Base-by-base conservation (phyloP, 2,329 filamentous ascomycete species). In the Furcasterigmium sp. region DNA sequence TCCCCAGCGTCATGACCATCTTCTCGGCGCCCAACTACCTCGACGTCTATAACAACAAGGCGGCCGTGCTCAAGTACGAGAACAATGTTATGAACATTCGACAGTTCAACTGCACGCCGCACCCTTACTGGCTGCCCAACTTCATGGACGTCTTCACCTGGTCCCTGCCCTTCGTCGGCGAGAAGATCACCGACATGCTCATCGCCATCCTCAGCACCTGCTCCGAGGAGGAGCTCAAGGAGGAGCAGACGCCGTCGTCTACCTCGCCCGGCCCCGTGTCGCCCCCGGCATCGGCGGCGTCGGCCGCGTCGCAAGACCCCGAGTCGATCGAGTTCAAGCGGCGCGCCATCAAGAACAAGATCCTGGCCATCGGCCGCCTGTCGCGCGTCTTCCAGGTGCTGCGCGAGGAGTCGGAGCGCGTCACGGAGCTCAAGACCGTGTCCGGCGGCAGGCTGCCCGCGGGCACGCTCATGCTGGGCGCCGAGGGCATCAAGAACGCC, bases 121-220 rank as follows among this genome's bases (percentile, higher is more conserved):
- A 98, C 65, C 93, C 93, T 7, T 98, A 98, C 75, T 98, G 93
- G 93, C 80, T 98, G 39, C 93, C 93, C 43, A 98, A 98, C 73
- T 98, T 98, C 63, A 98, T 98, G 93, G 93, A 98, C 60, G 93
- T 98, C 50, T 98, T 98, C 63, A 98, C 93, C n/a, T 98, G 93
- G 93, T 98, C 93, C 26, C 75, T 98, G 47, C 93, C 93, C 1
- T 98, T 98, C 67, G 93, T 98, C 19, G 91, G 93, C 49, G 93
- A 98, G 68, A 98, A 98, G 78, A 91, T 98, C 59, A 97, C 93
- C 15, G 93, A 98, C 60, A 98, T 98, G 93, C 82, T 98, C 52
- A 96, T 98, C 61, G 91, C 91, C 34, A 98, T 98, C 59, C 75
- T 98, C 55, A 96, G 94, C 73, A 97, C 89, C 15, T 97, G 91